These are phyloP conservation scores for Plasmodium vivax DNA, from an alignment of 169 alveolate species.

Conservation along the genomic window DNA sequence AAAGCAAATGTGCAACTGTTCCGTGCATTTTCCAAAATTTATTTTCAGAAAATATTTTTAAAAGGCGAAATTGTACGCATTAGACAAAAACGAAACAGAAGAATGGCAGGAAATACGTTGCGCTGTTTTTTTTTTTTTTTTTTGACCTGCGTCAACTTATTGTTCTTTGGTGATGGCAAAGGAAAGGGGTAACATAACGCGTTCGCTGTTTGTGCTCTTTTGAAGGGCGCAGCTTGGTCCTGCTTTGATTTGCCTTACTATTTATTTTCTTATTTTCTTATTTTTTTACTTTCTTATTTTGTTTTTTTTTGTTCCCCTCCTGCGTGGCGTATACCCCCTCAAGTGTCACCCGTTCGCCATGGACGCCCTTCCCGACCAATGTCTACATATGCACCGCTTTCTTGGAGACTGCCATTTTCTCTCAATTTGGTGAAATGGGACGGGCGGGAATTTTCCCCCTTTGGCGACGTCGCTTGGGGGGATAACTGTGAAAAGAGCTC, in stretches of 20 bases:
- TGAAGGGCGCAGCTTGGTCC: not conserved
- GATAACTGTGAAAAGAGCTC: not conserved
- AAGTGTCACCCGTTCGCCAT: not conserved
- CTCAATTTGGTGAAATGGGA: not conserved
- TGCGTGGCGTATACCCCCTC: not conserved
- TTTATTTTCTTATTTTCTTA: too few relatives aligned
- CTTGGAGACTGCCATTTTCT: not conserved
- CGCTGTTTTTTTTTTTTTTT: not conserved
- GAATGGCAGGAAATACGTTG: not conserved
- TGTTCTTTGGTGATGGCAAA: constrained; percentile 1
- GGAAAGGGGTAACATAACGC: not conserved
- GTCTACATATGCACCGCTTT: not conserved
- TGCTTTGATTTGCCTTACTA: not conserved
- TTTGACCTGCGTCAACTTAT: not conserved
- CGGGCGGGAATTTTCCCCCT: not conserved
- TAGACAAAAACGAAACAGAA: not conserved
- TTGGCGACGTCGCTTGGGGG: not conserved
- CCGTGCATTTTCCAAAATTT: not conserved
- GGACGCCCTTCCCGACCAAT: not conserved
- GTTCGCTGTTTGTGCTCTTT: not conserved
- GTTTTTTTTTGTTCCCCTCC: not conserved
- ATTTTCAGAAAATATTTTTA: not conserved
- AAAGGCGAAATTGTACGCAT: not conserved
- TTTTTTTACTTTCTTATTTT: too few relatives aligned
- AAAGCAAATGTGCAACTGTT: not conserved